Evolutionary conservation across 2,329 filamentous ascomycete genomes (phyloP), one percentile per base, ranked within the genome.

Genomic region (Penicillium thymicola): DNA sequence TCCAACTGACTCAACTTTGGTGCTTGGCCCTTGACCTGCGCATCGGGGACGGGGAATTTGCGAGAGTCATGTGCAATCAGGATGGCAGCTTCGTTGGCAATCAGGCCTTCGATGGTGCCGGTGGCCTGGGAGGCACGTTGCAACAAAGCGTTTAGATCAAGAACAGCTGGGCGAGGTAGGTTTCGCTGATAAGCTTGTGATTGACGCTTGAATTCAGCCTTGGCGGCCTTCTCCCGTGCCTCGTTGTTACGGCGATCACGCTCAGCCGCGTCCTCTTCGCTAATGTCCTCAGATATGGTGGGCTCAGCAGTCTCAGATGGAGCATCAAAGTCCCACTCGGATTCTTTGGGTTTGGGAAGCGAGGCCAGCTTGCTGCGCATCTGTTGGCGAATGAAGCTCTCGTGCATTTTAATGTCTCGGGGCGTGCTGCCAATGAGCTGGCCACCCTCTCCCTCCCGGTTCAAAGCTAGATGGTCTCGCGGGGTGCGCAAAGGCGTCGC

Each of bases 151-250:
- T 86, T 79, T 23, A 94, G 75, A 71, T 97, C 88, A 14, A 97
- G 80, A 2, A 82, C 76, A 1, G 82, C 81, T 1, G 94, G 92
- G 43, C 93, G 84, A 8, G 94, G 94, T 13, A 99, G 79, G 4
- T 84, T 85, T 64, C 83, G 86, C 75, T 97, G 93, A 74, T 97
- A 86, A n/a, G 96, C 92, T 69, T 96, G 92, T 1, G 90, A 95
- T 66, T 94, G 87, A 49, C 92, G 83, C 71, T 85, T 87, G 68
- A 91, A 89, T 65, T 97, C 92, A 13, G 82, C 76, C 67, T 82
- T 71, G 70, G 87, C 80, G 75, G 85, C 69, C 49, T 88, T 89
- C 67, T 92, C 87, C 38, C 76, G 77, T 2, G 80, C 72, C 60
- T 81, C 78, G 45, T 83, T 83, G 48, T 88, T 84, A 60, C 89